Evolutionary conservation across 164 flowering plant species (phyloP), one percentile per base, ranked within the genome.

Genomic region (Berberis vulgaris): DNA sequence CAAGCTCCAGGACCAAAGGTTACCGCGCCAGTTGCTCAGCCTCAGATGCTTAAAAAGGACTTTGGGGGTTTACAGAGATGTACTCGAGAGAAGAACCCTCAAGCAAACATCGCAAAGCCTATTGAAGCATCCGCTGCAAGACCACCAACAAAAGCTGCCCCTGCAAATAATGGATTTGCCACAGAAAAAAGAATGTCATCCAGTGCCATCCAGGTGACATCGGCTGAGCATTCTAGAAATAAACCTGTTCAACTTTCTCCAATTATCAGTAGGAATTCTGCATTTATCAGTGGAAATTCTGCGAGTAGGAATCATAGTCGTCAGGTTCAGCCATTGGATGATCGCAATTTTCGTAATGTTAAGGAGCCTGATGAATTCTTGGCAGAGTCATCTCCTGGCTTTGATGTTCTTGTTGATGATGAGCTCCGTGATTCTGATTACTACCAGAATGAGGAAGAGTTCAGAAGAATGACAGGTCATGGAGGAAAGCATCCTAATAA

Each of bases 351-450:
- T 44, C 87, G 73, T 59, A 80, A 78, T 77, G 82, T 80, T 47
- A 86, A 74, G 78, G 96, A 88, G 44, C 78, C 75, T 58, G 91
- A 83, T 64, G 98, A 89, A 55, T 69, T 72, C 65, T 67, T 83
- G 62, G 78, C 86, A 65, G 98, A 89, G 71, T 81, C 90, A 2
- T 86, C 96, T 73, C 97, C 98, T 72, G 98, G 96, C 40, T 92
- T 92, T 81, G 98, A 89, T 85, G 98, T 92, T 69, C 96, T 92
- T 64, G 97, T 88, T 50, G 98, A 88, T 71, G 82, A 89, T 78
- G 89, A 86, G 42, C 77, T 73, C 5, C 56, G 79, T 67, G 83
- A 83, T 49, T 71, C 84, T 68, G 87, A 83, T 26, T 89, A 78
- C 71, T 89, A 79, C 67, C 81, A 71, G 42, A 75, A 77, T 64